Conservation (phyloP, 306 rosid genomes). For the Vigna reflexopilosa region DNA sequence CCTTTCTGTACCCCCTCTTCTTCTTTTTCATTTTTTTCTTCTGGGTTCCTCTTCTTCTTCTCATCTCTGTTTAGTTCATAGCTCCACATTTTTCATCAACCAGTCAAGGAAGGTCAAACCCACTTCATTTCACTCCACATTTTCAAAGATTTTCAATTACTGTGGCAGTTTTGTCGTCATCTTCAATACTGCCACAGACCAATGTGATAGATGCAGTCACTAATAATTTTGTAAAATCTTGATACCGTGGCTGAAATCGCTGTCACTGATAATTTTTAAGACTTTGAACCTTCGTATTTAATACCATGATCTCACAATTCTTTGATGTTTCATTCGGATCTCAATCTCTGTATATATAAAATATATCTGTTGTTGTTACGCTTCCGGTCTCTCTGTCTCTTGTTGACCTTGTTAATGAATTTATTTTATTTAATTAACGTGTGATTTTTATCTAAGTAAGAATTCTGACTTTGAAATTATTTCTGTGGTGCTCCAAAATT, state of each 20-base stretch:
- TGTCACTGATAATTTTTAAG: not conserved
- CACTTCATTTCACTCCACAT: not conserved
- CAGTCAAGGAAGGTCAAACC: constrained; percentile 24
- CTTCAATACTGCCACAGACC: not conserved
- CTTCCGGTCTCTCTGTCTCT: not conserved
- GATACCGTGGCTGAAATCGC: not conserved
- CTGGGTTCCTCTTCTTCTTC: not conserved
- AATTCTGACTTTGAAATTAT: constrained; percentile 32
- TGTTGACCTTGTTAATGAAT: constrained; percentile 8
- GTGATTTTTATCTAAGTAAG: constrained; percentile 17
- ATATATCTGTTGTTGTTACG: not conserved
- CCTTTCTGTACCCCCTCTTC: constrained; percentile 11
- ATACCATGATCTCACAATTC: not conserved
- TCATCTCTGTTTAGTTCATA: not conserved
- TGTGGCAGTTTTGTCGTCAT: not conserved
- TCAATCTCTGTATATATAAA: not conserved
- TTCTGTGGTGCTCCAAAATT: constrained; percentile 21
- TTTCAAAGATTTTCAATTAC: not conserved
- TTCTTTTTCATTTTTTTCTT: not conserved
- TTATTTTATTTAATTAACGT: constrained; percentile 19
- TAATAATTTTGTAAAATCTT: not conserved
- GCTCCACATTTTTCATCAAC: constrained; percentile 12
- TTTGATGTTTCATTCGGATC: constrained; percentile 10
- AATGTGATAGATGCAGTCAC: no score
- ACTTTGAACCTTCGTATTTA: not conserved